phyloP scores from a whole-genome alignment of 2,329 filamentous ascomycete species.

The Calycina herbarum region DNA sequence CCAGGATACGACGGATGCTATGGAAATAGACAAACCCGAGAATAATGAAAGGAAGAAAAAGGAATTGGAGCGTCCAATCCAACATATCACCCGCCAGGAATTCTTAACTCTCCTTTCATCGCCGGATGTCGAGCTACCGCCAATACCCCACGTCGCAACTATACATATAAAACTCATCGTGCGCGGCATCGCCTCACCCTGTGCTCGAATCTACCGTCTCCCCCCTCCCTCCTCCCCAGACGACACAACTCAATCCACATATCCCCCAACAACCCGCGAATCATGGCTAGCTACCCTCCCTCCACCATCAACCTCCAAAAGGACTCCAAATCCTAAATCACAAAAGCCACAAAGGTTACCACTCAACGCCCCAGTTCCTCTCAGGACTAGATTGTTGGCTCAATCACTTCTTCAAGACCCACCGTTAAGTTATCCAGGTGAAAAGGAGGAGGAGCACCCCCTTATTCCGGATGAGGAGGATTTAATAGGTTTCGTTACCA shows the following conservation, averaged over 20 bases:
- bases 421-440: slow-evolving; percentile 41
- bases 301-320: slow-evolving; percentile 20
- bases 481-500: slow-evolving; percentile 87
- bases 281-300: slow-evolving; percentile 69
- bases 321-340: slow-evolving; percentile 29
- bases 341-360: slow-evolving; percentile 25
- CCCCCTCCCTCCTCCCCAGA: slow-evolving; percentile 46
- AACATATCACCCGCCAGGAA: slow-evolving; percentile 22
- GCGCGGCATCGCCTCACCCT: slow-evolving; percentile 68
- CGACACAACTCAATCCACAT: slow-evolving; percentile 35
- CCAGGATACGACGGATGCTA: not conserved
- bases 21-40: slow-evolving; percentile 15
- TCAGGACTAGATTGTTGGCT: slow-evolving; percentile 44
- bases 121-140: slow-evolving; percentile 30
- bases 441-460: slow-evolving; percentile 51
- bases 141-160: slow-evolving; percentile 51
- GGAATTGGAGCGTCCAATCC: slow-evolving; percentile 17
- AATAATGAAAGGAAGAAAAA: not conserved
- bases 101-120: slow-evolving; percentile 31
- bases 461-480: slow-evolving; percentile 72
- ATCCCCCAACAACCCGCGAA: slow-evolving; percentile 51
- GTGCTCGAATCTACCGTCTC: slow-evolving; percentile 84
- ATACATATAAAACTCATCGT: slow-evolving; percentile 66
- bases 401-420: slow-evolving; percentile 49
- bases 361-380: slow-evolving; percentile 35